Conservation (phyloP, 768 basidiomycete species). For the Boletus edulis region DNA sequence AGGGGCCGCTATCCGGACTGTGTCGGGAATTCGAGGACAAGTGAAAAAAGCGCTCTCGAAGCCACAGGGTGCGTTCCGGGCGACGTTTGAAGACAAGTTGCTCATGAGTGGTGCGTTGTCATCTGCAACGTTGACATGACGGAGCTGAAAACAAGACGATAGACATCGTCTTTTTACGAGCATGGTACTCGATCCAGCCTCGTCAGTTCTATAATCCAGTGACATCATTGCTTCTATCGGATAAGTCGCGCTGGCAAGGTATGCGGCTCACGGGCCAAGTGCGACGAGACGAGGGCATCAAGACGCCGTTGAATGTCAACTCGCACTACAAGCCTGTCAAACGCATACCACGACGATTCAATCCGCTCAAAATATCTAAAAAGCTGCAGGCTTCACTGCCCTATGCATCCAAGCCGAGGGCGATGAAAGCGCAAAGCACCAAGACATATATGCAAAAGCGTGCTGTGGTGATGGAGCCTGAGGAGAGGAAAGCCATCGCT, state of each 20-base stretch:
- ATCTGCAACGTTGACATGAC: background rate
- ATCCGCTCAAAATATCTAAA: conserved; percentile 82
- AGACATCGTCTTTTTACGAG: conserved; percentile 95
- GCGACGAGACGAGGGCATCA: conserved; percentile 78
- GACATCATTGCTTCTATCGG: conserved; percentile 80
- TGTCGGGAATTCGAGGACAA: conserved; percentile 94
- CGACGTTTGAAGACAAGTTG: conserved; percentile 97
- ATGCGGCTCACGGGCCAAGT: conserved; percentile 97
- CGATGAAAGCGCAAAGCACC: conserved; percentile 68
- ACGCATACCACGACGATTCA: conserved; percentile 82
- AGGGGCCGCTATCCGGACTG: conserved; percentile 93
- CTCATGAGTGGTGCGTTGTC: conserved; percentile 81
- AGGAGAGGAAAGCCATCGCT: conserved; percentile 90
- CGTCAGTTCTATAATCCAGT: conserved; percentile 97
- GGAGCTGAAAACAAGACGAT: background rate
- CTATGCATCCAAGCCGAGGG: conserved; percentile 88
- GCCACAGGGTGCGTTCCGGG: conserved; percentile 93
- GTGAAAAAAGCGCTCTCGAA: conserved; percentile 95
- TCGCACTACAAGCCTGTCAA: conserved; percentile 87
- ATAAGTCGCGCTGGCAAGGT: conserved; percentile 83
- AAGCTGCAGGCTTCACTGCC: conserved; percentile 91
- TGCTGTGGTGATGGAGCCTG: conserved; percentile 92
- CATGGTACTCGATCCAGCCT: conserved; percentile 96
- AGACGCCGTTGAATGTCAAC: conserved; percentile 77
- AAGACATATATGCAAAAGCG: conserved; percentile 93